Evolutionary conservation across 2,329 filamentous ascomycete species (phyloP).

Genomic region (Xylaria sp.): DNA sequence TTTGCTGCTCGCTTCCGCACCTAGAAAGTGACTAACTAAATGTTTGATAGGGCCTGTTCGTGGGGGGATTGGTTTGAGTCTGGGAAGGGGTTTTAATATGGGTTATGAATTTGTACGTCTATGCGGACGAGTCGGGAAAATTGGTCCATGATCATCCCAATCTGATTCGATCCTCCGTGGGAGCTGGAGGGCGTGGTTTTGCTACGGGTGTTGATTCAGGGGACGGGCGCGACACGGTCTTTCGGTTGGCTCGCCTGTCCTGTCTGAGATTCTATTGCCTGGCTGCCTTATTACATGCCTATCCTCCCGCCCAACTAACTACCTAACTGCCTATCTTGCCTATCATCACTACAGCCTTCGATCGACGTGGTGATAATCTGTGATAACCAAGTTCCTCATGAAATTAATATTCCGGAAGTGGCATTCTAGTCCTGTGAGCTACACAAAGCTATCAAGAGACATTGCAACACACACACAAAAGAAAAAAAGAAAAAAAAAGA

Average conservation of each 20-base stretch:
- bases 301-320: too few species aligned
- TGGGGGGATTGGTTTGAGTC: neutral
- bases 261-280: neutral
- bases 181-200: neutral
- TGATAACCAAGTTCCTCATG: too few species aligned
- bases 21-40: neutral
- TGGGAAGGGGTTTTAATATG: too few species aligned
- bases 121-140: neutral
- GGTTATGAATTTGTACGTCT: neutral
- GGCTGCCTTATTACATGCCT: too few species aligned
- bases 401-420: too few species aligned
- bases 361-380: constrained; percentile 3
- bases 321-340: neutral
- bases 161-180: neutral
- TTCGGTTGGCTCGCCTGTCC: constrained; percentile 10
- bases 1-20: neutral
- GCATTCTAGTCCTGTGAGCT: too few species aligned
- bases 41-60: constrained; percentile 4
- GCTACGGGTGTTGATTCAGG: constrained; percentile 10
- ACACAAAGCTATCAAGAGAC: too few species aligned
- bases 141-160: neutral
- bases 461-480: too few species aligned
- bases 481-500: too few species aligned
- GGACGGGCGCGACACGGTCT: constrained; percentile 2
- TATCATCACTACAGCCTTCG: neutral